Evolutionary conservation across 257 asterid genomes (phyloP), one percentile per base, ranked within the genome.

Genomic region (Cordia subcordata): DNA sequence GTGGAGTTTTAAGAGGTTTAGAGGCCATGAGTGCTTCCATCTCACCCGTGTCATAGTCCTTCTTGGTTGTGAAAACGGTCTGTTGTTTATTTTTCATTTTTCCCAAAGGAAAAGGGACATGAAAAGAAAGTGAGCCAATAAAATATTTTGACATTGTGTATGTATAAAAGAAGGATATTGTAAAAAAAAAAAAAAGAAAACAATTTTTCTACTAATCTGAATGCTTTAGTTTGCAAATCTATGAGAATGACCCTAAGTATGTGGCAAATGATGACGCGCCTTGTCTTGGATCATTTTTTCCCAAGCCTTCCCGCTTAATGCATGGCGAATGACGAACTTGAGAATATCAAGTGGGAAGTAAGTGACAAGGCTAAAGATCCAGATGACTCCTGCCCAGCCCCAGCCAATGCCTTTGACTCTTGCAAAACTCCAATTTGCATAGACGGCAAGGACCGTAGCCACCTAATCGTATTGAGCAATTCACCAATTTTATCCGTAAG

Each of bases 21-120:
- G 49, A 88, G 89, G 8, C 96, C 96, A 4, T 82, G 96, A 45
- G 92, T 57, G 96, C 94, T 70, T 87, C 96, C 49, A 94, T 82
- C 60, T 82, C 94, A 8, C 89, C 91, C 61, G 53, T 79, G 4
- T 94, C 96, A 16, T 83, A 88, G 51, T 85, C 96, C 68, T 88
- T 88, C 83, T 88, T 85, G 61, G 92, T 79, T 5, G 92, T 88
- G 82, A 88, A 88, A 27, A 92, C 94, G 47, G 83, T 83, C 90
- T 87, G 50, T 11, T n/a, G 10, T 10, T 10, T 1, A 35, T 17
- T 42, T 15, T 53, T 47, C 60, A 13, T 3, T 27, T 27, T 27
- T 19, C 5, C 13, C 18, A 62, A 15, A 12, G 10, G 50, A 45
- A 1, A 51, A 59, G 50, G 22, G 15, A 13, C 44, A 39, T 39